Percentiles rank a stretch among this genome's conserved stretches.
Conservation (phyloP, 495 filamentous ascomycete genomes). For the Hyaloscypha finlandica region DNA sequence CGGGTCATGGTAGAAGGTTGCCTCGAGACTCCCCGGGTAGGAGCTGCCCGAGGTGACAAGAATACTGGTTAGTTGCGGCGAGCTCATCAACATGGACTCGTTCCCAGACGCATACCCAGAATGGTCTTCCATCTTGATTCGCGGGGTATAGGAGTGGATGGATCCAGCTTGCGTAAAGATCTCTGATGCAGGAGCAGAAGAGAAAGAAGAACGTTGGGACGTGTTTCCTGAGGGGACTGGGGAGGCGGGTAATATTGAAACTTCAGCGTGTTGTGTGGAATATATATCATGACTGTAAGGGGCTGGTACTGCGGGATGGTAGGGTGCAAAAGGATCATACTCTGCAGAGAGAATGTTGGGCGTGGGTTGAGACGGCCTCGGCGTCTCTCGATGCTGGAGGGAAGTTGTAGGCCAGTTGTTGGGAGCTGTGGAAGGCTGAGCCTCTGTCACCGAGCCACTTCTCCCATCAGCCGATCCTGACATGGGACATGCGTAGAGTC, state of each 20-base stretch:
- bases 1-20: conserved; percentile 47
- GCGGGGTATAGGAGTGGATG: conserved; percentile 43
- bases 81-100: conserved; percentile 50
- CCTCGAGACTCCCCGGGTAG: conserved; percentile 38
- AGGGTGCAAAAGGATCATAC: conserved; percentile 53
- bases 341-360: conserved; percentile 53
- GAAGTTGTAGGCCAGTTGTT: conserved; percentile 27
- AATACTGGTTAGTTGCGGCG: conserved; percentile 42
- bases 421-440: conserved; percentile 22
- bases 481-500: conserved; percentile 30
- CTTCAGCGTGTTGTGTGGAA: conserved; percentile 39
- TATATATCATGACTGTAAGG: conserved; percentile 52
- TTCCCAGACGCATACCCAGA: conserved; percentile 42
- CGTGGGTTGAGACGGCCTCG: conserved; percentile 30
- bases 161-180: conserved; percentile 35
- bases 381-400: conserved; percentile 20
- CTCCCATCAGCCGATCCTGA: conserved; percentile 25
- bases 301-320: conserved; percentile 40
- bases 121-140: conserved; percentile 53
- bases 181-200: conserved; percentile 44
- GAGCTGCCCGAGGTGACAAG: conserved; percentile 41
- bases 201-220: conserved; percentile 44
- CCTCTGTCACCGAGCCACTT: conserved; percentile 17
- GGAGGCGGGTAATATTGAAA: conserved; percentile 29
- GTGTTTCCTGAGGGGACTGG: conserved; percentile 29